Evolutionary conservation across 331 rosid species (phyloP).

Genomic region (Pyrus hybrid): DNA sequence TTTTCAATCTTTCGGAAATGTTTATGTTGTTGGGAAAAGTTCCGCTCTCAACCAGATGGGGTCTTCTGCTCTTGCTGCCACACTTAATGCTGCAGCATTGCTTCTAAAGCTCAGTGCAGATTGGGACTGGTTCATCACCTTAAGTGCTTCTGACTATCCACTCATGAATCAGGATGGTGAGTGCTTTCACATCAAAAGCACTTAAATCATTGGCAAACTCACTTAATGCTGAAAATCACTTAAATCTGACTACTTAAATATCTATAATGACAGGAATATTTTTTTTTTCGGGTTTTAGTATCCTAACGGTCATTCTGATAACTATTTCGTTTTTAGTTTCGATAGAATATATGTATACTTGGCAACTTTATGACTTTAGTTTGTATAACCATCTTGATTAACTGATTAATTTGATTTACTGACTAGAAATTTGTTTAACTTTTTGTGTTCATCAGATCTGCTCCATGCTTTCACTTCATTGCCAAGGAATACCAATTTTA

Average conservation of each 20-base stretch:
- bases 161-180: conserved; percentile 81
- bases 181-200: neutral
- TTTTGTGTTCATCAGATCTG: conserved; percentile 46
- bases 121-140: conserved; percentile 84
- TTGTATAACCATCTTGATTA: neutral
- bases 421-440: neutral
- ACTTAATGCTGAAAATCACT: neutral
- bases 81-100: conserved; percentile 71
- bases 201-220: neutral
- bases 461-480: conserved; percentile 57
- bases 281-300: neutral
- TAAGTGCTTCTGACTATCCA: conserved; percentile 76
- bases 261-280: neutral
- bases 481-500: conserved; percentile 58
- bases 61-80: conserved; percentile 68
- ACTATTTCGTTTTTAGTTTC: neutral
- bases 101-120: conserved; percentile 53
- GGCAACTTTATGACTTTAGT: neutral
- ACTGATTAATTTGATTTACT: neutral
- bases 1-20: conserved; percentile 54
- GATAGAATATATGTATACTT: neutral
- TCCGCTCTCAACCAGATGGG: conserved; percentile 59
- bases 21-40: conserved; percentile 60
- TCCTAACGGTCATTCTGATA: neutral
- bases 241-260: neutral